These are phyloP conservation scores for Candida ipomoeae DNA, from an alignment of 805 yeast species.

Conservation along the genomic window DNA sequence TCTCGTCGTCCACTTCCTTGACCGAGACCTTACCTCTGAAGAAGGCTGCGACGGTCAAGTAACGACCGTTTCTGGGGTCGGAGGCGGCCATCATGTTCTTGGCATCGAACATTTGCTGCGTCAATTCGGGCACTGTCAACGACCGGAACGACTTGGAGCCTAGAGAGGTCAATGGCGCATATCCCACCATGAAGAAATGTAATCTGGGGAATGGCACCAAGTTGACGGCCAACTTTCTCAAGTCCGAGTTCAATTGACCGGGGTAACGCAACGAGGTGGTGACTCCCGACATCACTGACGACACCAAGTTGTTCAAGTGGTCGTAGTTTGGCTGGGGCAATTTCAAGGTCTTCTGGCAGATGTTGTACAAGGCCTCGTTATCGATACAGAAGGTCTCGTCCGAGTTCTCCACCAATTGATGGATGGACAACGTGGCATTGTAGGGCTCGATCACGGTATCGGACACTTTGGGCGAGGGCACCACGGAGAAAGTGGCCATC, in stretches of 20 bases:
- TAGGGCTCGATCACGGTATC: constrained; percentile 96
- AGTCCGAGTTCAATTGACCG: constrained; percentile 89
- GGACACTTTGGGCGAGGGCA: constrained; percentile 86
- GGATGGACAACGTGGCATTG: constrained; percentile 86
- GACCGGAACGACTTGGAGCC: constrained; percentile 81
- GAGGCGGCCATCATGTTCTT: constrained; percentile 95
- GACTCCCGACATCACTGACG: constrained; percentile 92
- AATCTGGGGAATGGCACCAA: constrained; percentile 93
- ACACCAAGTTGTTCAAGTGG: constrained; percentile 77
- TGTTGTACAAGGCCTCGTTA: constrained; percentile 88
- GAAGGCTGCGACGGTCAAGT: constrained; percentile 89
- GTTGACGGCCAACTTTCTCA: constrained; percentile 90
- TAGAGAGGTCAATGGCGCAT: constrained; percentile 83
- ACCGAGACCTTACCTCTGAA: constrained; percentile 91
- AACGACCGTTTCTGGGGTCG: constrained; percentile 86
- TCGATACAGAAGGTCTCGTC: constrained; percentile 95
- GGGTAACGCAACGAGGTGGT: constrained; percentile 93
- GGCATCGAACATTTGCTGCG: constrained; percentile 90
- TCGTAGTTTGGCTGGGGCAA: constrained; percentile 72
- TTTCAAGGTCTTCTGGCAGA: constrained; percentile 82
- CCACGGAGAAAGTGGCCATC: constrained; percentile 93
- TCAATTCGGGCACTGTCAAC: constrained; percentile 82
- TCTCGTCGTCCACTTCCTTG: constrained; percentile 92
- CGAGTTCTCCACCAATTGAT: constrained; percentile 85
- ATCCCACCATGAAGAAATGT: constrained; percentile 94